Conservation (phyloP, 805 yeast species). For the Kazachstania martiniae region DNA sequence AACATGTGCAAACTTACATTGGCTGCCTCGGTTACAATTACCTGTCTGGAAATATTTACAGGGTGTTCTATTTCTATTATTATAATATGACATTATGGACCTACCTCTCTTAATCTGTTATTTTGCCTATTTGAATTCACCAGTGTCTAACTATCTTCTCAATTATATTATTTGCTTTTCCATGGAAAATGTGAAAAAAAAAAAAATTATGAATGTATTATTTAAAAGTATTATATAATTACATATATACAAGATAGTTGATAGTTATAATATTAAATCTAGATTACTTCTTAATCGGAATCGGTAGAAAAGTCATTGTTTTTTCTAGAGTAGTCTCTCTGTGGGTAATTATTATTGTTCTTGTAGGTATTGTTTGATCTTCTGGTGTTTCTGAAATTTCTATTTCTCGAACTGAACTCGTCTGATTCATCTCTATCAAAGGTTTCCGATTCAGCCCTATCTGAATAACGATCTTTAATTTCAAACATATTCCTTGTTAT, state of each 20-base stretch:
- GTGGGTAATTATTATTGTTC: constrained; percentile 1
- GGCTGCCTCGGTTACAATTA: constrained; percentile 33
- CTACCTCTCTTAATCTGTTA: too few relatives aligned
- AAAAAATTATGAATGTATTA: too few relatives aligned
- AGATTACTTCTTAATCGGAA: too few relatives aligned
- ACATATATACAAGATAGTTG: too few relatives aligned
- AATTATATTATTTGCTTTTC: too few relatives aligned
- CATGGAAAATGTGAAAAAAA: too few relatives aligned
- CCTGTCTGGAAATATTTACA: constrained; percentile 37
- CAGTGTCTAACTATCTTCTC: too few relatives aligned
- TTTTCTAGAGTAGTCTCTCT: neutral
- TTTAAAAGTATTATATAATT: too few relatives aligned
- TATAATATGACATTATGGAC: constrained; percentile 3
- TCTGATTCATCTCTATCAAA: neutral
- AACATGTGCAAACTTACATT: constrained; percentile 36
- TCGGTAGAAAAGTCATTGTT: constrained; percentile 3
- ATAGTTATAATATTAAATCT: too few relatives aligned
- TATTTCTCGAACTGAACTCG: neutral
- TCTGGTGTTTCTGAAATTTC: neutral
- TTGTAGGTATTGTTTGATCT: neutral
- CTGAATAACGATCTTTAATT: neutral
- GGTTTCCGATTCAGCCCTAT: neutral
- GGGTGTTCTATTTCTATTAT: constrained; percentile 22
- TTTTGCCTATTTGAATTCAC: too few relatives aligned
- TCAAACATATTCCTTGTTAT: constrained; percentile 17